A percentile compares a stretch with the other conserved stretches of the same genome.
Evolutionary conservation across 2,329 filamentous ascomycete genomes (phyloP).

Genomic region (Hypoxylon sp.): DNA sequence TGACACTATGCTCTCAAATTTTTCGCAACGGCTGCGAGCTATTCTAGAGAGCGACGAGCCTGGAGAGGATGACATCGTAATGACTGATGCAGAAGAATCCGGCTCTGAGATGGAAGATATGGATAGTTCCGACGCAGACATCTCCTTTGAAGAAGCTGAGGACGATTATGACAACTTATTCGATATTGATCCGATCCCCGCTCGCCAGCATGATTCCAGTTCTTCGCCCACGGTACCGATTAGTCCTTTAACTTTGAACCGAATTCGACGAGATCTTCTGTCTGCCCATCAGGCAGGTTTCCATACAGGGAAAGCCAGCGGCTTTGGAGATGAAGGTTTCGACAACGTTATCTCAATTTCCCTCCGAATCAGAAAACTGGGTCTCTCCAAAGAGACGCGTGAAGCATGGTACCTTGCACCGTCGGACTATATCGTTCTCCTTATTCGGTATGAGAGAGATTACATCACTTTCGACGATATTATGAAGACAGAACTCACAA

Average conservation of each 20-base stretch:
- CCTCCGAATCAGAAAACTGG: conserved; percentile 77
- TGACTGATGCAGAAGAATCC: conserved; percentile 44
- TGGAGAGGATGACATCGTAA: conserved; percentile 52
- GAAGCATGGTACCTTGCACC: conserved; percentile 81
- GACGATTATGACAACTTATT: conserved; percentile 18
- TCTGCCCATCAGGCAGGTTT: conserved; percentile 76
- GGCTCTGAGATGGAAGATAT: conserved; percentile 49
- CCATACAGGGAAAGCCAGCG: conserved; percentile 74
- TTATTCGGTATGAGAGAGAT: conserved; percentile 74
- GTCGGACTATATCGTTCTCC: conserved; percentile 79
- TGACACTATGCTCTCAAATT: conserved; percentile 48
- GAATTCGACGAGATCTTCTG: conserved; percentile 74
- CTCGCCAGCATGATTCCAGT: conserved; percentile 31
- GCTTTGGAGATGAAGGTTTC: conserved; percentile 59
- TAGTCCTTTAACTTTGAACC: conserved; percentile 40
- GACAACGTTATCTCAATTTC: conserved; percentile 75
- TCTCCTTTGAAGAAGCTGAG: conserved; percentile 37
- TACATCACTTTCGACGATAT: conserved; percentile 75
- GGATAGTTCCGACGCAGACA: conserved; percentile 46
- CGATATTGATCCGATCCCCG: conserved; percentile 50
- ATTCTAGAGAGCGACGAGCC: conserved; percentile 45
- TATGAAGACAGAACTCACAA: conserved; percentile 57
- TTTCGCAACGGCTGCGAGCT: conserved; percentile 51
- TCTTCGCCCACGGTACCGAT: background rate
- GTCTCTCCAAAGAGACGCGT: conserved; percentile 80